These are phyloP conservation scores for Nemania diffusa DNA, from an alignment of 2,329 filamentous ascomycete species.

Conservation along the genomic window DNA sequence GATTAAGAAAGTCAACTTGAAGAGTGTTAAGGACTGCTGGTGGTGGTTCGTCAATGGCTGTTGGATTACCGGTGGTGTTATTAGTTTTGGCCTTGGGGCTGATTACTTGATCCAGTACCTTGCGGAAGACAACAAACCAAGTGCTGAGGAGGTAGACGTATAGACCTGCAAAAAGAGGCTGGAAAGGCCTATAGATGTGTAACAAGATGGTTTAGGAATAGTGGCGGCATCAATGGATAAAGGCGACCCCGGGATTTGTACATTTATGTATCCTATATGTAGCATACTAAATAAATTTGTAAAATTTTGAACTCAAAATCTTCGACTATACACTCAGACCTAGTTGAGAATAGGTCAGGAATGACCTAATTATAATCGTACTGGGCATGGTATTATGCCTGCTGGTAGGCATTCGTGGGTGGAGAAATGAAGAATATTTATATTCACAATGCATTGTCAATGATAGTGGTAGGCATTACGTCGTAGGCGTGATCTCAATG, in stretches of 20 bases:
- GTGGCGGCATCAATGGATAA: not conserved
- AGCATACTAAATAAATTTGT: not conserved
- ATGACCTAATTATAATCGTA: not conserved
- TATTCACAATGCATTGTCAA: not conserved
- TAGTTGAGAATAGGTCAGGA: not conserved
- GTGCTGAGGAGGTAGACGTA: not conserved
- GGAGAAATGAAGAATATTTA: not conserved
- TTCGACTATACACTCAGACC: not conserved
- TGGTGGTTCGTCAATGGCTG: slow-evolving; percentile 81
- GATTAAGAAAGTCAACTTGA: slow-evolving; percentile 74
- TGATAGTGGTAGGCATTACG: not conserved
- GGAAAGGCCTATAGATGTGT: not conserved
- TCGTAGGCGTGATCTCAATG: not conserved
- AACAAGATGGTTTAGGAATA: not conserved
- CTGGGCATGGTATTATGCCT: not conserved
- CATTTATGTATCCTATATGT: not conserved
- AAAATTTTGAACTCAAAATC: not conserved
- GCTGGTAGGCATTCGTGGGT: too few relatives aligned
- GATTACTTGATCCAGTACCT: slow-evolving; percentile 68
- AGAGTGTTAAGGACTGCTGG: slow-evolving; percentile 75
- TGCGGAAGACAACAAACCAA: slow-evolving; percentile 42
- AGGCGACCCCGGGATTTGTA: slow-evolving; percentile 8
- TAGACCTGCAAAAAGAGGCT: slow-evolving; percentile 13
- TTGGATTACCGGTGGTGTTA: slow-evolving; percentile 72
- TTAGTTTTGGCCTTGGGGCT: slow-evolving; percentile 66